Conservation (phyloP, 768 basidiomycete species). For the Neoboletus magnificus region DNA sequence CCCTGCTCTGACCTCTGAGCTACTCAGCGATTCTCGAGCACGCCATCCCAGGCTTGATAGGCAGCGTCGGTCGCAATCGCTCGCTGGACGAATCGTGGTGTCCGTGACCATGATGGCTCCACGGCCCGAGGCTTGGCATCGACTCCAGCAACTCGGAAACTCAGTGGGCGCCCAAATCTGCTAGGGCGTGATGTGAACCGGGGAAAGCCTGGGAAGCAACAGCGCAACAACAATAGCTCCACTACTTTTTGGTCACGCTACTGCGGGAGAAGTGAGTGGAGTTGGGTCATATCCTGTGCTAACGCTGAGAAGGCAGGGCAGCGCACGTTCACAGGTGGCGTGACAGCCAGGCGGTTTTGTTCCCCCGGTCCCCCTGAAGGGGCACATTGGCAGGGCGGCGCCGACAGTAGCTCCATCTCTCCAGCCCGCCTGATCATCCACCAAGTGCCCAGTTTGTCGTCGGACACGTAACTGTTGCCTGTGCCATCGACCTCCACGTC, state of each 20-base stretch:
- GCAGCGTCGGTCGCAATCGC: no score
- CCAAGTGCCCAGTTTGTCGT: slow-evolving; percentile 1
- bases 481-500: not conserved
- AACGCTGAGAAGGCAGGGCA: slow-evolving; percentile 4
- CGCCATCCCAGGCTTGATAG: not conserved
- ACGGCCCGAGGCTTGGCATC: not conserved
- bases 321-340: slow-evolving; percentile 24
- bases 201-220: not conserved
- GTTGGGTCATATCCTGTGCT: slow-evolving; percentile 15
- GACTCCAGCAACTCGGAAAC: not conserved
- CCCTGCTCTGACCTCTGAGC: not conserved
- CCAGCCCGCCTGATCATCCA: not conserved
- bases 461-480: slow-evolving; percentile 9
- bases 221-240: not conserved
- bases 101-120: not conserved
- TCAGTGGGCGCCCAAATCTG: not conserved
- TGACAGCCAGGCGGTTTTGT: slow-evolving; percentile 7
- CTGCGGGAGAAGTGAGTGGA: slow-evolving; percentile 15
- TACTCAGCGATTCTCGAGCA: slow-evolving; percentile 7
- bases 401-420: not conserved
- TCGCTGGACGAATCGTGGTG: not conserved
- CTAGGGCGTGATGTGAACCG: not conserved
- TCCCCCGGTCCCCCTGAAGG: not conserved
- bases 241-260: not conserved
- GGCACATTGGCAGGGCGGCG: not conserved